Base-by-base conservation (phyloP, 202 grass and related monocot genomes). In the Carex arenaria region DNA sequence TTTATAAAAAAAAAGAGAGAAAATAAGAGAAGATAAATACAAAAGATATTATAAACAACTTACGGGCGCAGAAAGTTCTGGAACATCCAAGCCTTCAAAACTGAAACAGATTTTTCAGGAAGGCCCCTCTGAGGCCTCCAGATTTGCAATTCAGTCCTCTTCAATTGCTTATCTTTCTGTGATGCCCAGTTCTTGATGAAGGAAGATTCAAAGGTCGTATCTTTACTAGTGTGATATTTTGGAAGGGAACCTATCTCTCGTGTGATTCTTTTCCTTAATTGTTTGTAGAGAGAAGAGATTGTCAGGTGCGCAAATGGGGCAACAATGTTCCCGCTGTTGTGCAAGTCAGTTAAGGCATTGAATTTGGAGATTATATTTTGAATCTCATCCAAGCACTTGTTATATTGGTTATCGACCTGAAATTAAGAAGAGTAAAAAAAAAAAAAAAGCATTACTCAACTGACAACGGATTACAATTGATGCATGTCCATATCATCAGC, bases 1-100 rank as follows among this genome's bases (percentile, higher is more conserved):
- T 74, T 53, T 19, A 30, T 20, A 52, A 19, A 32, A 47, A 84
- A 36, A 26, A 26, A 26, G n/a, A n/a, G 7, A 56, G 63, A 79
- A 56, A 22, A 36, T 55, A 57, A 36, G 7, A 56, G 17, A 57
- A 23, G 0, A 42, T 43, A 81, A 63, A 45, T 10, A n/a, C 5
- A 42, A 43, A 78, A 60, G 1, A 67, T 67, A 55, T 31, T 53
- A 67, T 64, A 62, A 82, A 63, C 20, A 61, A 85, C 92, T 93
- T 86, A 98, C 95, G 95, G 95, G 61, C 87, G 89, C 32, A 98
- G 87, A 86, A 98, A 98, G 87, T 98, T 91, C 72, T 93, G 85
- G 40, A 98, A 98, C 90, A 98, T 73, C 95, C 95, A 98, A 9
- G 87, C 84, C 63, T 92, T 91, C 66, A 98, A 88, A 77, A 98